A percentile compares a stretch with the other conserved stretches of the same genome.
These are phyloP conservation scores for Colletotrichum sp. DNA, from an alignment of 2,329 filamentous ascomycete species.

Conservation along the genomic window DNA sequence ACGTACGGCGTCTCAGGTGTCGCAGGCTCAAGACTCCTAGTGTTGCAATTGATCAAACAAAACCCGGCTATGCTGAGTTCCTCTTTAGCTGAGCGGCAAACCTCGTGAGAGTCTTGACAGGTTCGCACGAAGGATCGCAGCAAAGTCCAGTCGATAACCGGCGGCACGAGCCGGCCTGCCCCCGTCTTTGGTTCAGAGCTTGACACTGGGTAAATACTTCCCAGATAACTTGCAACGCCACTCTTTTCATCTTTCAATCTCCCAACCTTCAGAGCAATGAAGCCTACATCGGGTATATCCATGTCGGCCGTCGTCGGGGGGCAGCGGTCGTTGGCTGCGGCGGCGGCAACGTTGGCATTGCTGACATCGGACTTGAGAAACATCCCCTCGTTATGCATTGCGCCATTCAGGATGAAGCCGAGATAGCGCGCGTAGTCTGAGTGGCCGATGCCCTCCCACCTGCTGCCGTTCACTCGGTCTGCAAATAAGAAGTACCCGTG, in stretches of 20 bases:
- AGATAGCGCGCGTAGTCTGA: background rate
- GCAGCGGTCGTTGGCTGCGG: fast-evolving
- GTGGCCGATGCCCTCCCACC: background rate
- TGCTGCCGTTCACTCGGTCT: background rate
- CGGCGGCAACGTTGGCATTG: fast-evolving
- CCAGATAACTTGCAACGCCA: background rate
- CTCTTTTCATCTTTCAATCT: background rate
- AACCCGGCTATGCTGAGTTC: background rate
- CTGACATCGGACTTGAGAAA: background rate
- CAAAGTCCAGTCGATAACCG: background rate
- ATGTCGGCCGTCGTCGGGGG: background rate
- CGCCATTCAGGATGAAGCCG: background rate
- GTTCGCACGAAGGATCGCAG: background rate
- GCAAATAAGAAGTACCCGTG: background rate
- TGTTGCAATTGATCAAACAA: background rate
- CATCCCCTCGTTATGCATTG: background rate
- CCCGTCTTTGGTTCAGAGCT: background rate
- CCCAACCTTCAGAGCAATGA: background rate
- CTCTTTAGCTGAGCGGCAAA: background rate
- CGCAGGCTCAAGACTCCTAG: background rate
- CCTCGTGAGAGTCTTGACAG: background rate
- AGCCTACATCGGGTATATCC: background rate
- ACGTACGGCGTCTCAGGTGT: background rate
- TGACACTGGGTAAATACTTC: background rate
- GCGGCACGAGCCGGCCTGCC: background rate